Evolutionary conservation across 2,329 filamentous ascomycete genomes (phyloP), one percentile per base, ranked within the genome.

Genomic region (Akanthomyces lecanii): DNA sequence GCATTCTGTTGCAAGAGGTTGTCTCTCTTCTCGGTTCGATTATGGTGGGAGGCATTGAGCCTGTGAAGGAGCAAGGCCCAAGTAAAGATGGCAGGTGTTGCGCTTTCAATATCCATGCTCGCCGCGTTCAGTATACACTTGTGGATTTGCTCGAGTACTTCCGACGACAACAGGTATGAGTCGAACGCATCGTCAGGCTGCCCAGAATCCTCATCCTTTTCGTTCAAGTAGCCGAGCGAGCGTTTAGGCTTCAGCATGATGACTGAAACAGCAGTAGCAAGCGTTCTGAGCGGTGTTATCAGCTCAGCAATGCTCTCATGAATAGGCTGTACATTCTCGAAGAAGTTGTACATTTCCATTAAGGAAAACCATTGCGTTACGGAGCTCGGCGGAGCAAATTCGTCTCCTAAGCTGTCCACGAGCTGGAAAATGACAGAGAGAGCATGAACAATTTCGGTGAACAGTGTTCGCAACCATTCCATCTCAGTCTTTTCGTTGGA

Each of bases 41-140:
- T 80, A 63, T 85, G 81, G 66, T 87, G 89, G 14, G 84, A 84
- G 48, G 85, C 77, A 67, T 86, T 85, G 77, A 95, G 85, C 30
- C 84, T 82, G 69, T 89, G 85, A 11, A 93, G 79, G 30, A 97
- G 84, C 54, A 94, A 79, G 4, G 88, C 86, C 93, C 93, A 98
- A 3, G 90, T 85, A 67, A 96, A 90, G 23, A 91, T 83, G 21
- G 90, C 86, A 1, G 91, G 91, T 62, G 85, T 86, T 23, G 90
- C 89, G 42, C 85, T 85, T 44, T 81, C 78, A n/a, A 85, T 79
- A 18, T 82, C 82, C 23, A 76, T 71, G 33, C 80, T 80, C 14
- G 85, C 82, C 8, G 87, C 85, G 62, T 80, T 78, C 28, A 88
- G 76, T 40, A 97, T 81, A n/a, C 89, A 83, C 59, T 84, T 83